A percentile compares a stretch with the other conserved stretches of the same genome.
These are phyloP conservation scores for Nicotiana noctiflora DNA, from an alignment of 257 asterid species.

Conservation along the genomic window DNA sequence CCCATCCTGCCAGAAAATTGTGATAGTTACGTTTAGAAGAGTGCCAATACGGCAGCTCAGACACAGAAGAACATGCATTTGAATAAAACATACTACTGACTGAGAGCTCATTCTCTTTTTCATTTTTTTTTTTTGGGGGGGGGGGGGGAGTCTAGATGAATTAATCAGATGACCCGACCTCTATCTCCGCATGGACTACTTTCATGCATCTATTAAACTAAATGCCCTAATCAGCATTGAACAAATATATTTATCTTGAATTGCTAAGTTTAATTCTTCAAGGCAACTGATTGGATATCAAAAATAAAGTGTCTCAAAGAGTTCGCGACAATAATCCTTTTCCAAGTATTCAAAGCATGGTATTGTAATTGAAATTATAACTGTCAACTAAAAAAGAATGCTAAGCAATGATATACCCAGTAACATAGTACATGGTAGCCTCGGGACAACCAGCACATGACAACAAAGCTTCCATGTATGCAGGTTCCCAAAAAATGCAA, in stretches of 20 bases:
- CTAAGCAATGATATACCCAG: not conserved
- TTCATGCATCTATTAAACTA: not conserved
- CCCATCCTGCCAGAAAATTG: constrained; percentile 51
- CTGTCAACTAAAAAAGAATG: not conserved
- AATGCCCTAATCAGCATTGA: not conserved
- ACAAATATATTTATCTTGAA: not conserved
- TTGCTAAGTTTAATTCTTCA: constrained; percentile 1
- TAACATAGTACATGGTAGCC: not conserved
- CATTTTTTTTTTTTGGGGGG: no score
- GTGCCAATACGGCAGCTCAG: not conserved
- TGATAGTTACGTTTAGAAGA: not conserved
- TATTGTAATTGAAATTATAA: not conserved
- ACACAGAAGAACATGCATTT: not conserved
- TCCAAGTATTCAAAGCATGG: not conserved
- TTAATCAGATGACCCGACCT: not conserved
- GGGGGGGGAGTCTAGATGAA: no score
- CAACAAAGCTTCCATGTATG: not conserved
- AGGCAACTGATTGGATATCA: not conserved
- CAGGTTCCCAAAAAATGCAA: not conserved
- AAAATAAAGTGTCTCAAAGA: not conserved
- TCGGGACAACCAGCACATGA: not conserved
- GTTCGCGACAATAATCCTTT: not conserved
- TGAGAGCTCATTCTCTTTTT: not conserved
- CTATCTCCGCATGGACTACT: not conserved
- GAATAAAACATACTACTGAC: not conserved